Evolutionary conservation across 305 asterid genomes (phyloP).

Genomic region (Rubia peregrina): DNA sequence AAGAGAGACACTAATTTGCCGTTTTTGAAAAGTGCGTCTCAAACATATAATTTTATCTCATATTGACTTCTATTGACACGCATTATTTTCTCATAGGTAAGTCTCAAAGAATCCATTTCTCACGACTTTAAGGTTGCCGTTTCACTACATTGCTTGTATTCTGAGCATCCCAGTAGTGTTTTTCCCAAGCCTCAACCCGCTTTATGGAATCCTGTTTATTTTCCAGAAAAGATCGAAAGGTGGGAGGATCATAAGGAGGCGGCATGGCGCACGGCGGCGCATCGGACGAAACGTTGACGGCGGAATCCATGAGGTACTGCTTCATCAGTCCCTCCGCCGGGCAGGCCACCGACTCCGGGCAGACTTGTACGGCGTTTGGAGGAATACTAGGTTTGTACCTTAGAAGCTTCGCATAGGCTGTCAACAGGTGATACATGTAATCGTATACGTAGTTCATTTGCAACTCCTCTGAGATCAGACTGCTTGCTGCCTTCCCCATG

Average conservation of each 20-base stretch:
- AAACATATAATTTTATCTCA: too few species aligned
- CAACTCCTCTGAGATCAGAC: constrained; percentile 47
- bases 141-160: not conserved
- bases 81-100: too few species aligned
- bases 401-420: constrained; percentile 62
- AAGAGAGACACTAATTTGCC: too few species aligned
- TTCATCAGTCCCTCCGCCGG: constrained; percentile 46
- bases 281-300: constrained; percentile 40
- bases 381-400: constrained; percentile 71
- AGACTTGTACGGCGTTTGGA: constrained; percentile 53
- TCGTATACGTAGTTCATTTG: constrained; percentile 82
- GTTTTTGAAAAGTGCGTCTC: too few species aligned
- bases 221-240: constrained; percentile 46
- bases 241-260: constrained; percentile 58
- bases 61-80: too few species aligned
- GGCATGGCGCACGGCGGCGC: constrained; percentile 53
- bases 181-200: constrained; percentile 66
- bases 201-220: constrained; percentile 33
- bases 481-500: constrained; percentile 64
- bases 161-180: constrained; percentile 44
- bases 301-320: constrained; percentile 58
- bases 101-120: too few species aligned
- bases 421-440: constrained; percentile 83
- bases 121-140: too few species aligned
- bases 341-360: constrained; percentile 76